A percentile compares a stretch with the other conserved stretches of the same genome.
phyloP scores from a whole-genome alignment of 257 asterid genomes.

The Solanum pinnatisectum region DNA sequence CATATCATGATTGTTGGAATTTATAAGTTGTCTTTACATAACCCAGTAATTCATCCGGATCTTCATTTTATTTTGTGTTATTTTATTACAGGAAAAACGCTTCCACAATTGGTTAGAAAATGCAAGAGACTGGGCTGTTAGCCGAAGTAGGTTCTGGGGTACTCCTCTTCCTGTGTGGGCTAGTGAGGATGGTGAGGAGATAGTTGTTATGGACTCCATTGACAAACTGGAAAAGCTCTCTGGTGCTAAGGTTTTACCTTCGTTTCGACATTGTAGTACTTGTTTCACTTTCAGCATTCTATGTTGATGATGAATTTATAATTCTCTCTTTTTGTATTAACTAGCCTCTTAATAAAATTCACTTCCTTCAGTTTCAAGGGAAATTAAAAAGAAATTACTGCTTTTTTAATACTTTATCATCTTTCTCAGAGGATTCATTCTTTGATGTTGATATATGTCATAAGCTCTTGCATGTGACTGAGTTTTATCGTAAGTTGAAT shows the following conservation, averaged over 20 bases:
- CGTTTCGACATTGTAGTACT: not conserved
- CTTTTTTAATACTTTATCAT: not conserved
- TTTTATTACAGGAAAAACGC: constrained; percentile 56
- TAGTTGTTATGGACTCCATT: constrained; percentile 75
- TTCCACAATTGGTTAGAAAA: constrained; percentile 98
- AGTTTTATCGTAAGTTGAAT: not conserved
- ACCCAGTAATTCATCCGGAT: not conserved
- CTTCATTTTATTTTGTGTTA: not conserved
- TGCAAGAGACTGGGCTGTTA: constrained; percentile 98
- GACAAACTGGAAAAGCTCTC: constrained; percentile 78
- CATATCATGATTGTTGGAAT: not conserved
- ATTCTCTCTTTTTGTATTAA: not conserved
- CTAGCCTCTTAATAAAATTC: not conserved
- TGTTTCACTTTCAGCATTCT: not conserved
- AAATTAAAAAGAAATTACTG: not conserved
- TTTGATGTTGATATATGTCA: not conserved
- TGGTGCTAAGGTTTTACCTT: constrained; percentile 41
- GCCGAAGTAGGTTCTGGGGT: constrained; percentile 99
- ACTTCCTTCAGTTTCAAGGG: not conserved
- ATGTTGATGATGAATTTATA: not conserved
- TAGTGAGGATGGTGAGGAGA: constrained; percentile 86
- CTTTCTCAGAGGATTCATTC: not conserved
- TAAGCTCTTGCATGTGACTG: not conserved
- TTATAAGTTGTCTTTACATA: not conserved
- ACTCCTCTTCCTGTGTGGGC: constrained; percentile 97